These are phyloP conservation scores for Linnemannia schmuckeri DNA, from an alignment of 192 early-diverging fungal genomes.

Conservation along the genomic window DNA sequence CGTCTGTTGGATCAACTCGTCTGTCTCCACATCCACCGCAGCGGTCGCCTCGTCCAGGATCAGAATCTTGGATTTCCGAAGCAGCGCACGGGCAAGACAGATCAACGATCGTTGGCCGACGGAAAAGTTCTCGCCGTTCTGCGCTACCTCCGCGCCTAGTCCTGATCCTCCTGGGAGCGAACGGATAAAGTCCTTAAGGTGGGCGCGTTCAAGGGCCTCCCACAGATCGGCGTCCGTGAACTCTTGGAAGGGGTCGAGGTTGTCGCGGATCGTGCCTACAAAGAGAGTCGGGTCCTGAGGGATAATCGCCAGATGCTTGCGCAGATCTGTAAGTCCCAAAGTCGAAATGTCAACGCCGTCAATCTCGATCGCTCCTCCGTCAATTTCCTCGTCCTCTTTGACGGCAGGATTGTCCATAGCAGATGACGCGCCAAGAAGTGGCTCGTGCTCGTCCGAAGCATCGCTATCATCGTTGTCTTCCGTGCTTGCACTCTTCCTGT, in stretches of 20 bases:
- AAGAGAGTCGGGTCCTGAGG: slow-evolving; percentile 83
- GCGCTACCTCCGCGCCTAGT: slow-evolving; percentile 61
- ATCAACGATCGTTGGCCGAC: slow-evolving; percentile 87
- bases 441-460: background rate
- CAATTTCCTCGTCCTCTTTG: slow-evolving; percentile 69
- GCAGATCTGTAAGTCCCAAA: slow-evolving; percentile 79
- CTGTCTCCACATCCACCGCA: slow-evolving; percentile 85
- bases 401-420: background rate
- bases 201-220: slow-evolving; percentile 73
- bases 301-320: slow-evolving; percentile 77
- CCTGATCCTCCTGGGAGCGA: slow-evolving; percentile 40
- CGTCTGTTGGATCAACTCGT: slow-evolving; percentile 87
- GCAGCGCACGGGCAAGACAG: slow-evolving; percentile 83
- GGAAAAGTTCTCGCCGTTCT: slow-evolving; percentile 81
- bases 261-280: slow-evolving; percentile 70
- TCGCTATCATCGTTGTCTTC: background rate
- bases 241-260: slow-evolving; percentile 83
- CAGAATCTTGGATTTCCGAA: slow-evolving; percentile 69
- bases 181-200: slow-evolving; percentile 67
- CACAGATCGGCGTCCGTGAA: slow-evolving; percentile 71
- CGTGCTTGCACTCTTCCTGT: background rate
- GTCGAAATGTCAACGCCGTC: slow-evolving; percentile 83
- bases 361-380: slow-evolving; percentile 75
- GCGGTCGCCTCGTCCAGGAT: slow-evolving; percentile 63
- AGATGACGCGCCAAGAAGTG: slow-evolving; percentile 14